phyloP scores from a whole-genome alignment of 345 rosid genomes.

The Jatropha curcas region DNA sequence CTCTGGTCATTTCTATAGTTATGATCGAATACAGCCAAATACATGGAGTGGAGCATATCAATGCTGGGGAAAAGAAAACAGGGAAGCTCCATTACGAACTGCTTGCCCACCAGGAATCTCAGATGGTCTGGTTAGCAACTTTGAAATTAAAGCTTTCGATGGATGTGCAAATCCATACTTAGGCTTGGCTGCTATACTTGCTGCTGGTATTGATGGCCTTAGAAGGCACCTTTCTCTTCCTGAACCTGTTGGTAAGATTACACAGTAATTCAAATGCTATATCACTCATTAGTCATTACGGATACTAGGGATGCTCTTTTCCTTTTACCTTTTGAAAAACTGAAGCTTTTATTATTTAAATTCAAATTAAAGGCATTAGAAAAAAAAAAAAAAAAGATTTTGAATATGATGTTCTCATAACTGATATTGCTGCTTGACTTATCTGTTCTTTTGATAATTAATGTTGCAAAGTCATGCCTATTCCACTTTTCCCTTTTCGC shows the following conservation, averaged over 20 bases:
- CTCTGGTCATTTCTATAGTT: constrained; percentile 39
- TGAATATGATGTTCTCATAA: not conserved
- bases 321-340: not conserved
- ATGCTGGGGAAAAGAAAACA: constrained; percentile 99
- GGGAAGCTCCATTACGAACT: constrained; percentile 81
- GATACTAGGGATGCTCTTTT: not conserved
- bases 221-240: constrained; percentile 67
- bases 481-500: not conserved
- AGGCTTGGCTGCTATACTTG: constrained; percentile 69
- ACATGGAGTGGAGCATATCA: constrained; percentile 95
- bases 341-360: not conserved
- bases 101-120: constrained; percentile 87
- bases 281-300: not conserved
- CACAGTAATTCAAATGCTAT: not conserved
- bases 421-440: not conserved
- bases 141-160: constrained; percentile 88
- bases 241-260: constrained; percentile 66
- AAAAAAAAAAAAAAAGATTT: not conserved
- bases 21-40: constrained; percentile 91
- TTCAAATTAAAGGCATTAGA: not conserved
- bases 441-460: not conserved
- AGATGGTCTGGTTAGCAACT: constrained; percentile 82
- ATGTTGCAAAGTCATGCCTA: not conserved
- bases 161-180: constrained; percentile 90
- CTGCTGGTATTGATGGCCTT: constrained; percentile 94